Conservation (phyloP, 2,329 filamentous ascomycete species). For the Mycogone perniciosa region DNA sequence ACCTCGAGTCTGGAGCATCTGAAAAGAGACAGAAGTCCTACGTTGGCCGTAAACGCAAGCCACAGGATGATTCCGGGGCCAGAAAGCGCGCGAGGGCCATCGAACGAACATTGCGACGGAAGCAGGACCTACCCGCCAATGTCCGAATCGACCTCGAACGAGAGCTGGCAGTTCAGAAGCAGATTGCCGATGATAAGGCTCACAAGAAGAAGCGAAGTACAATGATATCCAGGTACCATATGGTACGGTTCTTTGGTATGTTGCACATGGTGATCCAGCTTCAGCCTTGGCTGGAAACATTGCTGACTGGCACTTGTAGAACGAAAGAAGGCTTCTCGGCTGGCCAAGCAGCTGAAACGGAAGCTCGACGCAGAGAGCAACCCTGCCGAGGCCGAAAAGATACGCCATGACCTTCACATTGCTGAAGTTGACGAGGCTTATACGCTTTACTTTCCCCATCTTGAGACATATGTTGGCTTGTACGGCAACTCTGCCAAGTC, state of each 20-base stretch:
- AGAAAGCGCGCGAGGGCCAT: conserved; percentile 69
- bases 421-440: conserved; percentile 72
- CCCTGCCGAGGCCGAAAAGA: conserved; percentile 42
- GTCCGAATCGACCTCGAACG: conserved; percentile 64
- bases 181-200: conserved; percentile 54
- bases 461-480: conserved; percentile 62
- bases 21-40: conserved; percentile 30
- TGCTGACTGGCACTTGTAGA: conserved; percentile 38
- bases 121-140: conserved; percentile 59
- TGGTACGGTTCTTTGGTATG: conserved; percentile 76
- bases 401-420: conserved; percentile 56
- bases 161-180: conserved; percentile 60
- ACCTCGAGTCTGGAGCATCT: conserved; percentile 2
- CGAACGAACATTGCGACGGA: conserved; percentile 56
- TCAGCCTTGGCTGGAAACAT: background rate
- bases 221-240: conserved; percentile 76
- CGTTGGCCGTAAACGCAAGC: conserved; percentile 32
- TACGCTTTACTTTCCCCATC: conserved; percentile 63
- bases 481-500: conserved; percentile 40
- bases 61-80: conserved; percentile 48
- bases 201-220: conserved; percentile 56
- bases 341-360: conserved; percentile 58
- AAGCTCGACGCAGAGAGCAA: conserved; percentile 47
- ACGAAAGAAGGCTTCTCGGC: conserved; percentile 63
- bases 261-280: background rate